Conservation (phyloP, 345 rosid genomes). For the Geranium brycei region DNA sequence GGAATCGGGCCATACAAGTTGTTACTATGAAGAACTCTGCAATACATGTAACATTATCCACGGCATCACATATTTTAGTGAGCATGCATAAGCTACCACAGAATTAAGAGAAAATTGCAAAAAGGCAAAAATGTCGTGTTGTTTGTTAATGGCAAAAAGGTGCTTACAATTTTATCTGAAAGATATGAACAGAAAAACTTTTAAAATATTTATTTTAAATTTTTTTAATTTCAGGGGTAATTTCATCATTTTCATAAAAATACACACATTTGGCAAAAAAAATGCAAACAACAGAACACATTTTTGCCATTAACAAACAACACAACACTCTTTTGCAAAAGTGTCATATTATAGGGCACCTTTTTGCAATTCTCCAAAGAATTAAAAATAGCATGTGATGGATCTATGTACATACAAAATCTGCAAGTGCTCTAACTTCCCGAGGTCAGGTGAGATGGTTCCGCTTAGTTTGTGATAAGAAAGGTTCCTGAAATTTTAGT, state of each 20-base stretch:
- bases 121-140: no score
- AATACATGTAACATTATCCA: slow-evolving; percentile 13
- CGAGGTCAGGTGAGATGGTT: slow-evolving; percentile 71
- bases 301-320: no score
- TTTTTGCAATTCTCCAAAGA: background rate
- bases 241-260: no score
- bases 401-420: slow-evolving; percentile 44
- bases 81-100: background rate
- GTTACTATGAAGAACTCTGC: slow-evolving; percentile 71
- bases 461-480: slow-evolving; percentile 71
- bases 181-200: no score
- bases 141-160: no score
- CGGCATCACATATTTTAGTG: slow-evolving; percentile 5
- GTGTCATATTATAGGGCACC: no score
- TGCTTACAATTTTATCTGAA: no score
- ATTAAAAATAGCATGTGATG: slow-evolving; percentile 8
- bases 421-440: slow-evolving; percentile 58
- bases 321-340: no score
- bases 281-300: no score
- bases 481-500: slow-evolving; percentile 48
- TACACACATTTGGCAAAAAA: no score
- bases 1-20: slow-evolving; percentile 76
- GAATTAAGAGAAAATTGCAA: background rate
- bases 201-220: no score
- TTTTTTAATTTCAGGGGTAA: no score